Base-by-base conservation (phyloP, 257 asterid genomes). In the Paraleonurus japonicus region DNA sequence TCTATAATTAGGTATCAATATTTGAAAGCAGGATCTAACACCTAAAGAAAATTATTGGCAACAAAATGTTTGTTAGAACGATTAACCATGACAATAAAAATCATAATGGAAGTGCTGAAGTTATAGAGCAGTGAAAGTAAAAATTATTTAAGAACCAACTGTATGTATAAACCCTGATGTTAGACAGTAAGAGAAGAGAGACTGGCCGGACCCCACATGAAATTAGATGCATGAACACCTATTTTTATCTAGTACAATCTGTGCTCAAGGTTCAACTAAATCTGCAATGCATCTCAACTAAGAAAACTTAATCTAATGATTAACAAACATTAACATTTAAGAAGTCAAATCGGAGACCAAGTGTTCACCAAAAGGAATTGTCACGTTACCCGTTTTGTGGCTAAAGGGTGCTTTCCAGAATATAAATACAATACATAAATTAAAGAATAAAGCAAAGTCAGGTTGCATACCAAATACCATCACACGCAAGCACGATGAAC, bases 401-500 rank as follows among this genome's bases (percentile, higher is more conserved):
- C 6, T 13, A 53, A 30, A 27, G 26, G 37, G 70, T 30, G 58
- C 35, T 72, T 45, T 53, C n/a, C 19, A 12, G 43, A 15, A 20
- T 47, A 65, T 71, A 30, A 70, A 0, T 55, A 22, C 8, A 27
- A 4, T 30, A 23, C 24, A 55, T 22, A 47, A 37, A 39, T 27
- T 70, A 65, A 28, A 47, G 19, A 71, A 41, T 53, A 30, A 60
- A 75, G 23, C 26, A 39, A 26, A 72, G 54, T 61, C 23, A 11
- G 72, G 41, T 68, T 79, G 76, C 91, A 67, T 92, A 92, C 98
- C 98, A 92, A 74, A 92, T 84, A 75, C 98, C 98, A 79, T 92
- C 98, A 83, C 98, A 92, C 23, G 98, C 98, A 51, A 92, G 92
- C 85, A 92, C 96, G 43, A 92, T 61, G 78, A 92, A 92, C 72